A percentile compares a stretch with the other conserved stretches of the same genome.
Conservation (phyloP, 139 green algal species). For the Haematococcus lacustris region DNA sequence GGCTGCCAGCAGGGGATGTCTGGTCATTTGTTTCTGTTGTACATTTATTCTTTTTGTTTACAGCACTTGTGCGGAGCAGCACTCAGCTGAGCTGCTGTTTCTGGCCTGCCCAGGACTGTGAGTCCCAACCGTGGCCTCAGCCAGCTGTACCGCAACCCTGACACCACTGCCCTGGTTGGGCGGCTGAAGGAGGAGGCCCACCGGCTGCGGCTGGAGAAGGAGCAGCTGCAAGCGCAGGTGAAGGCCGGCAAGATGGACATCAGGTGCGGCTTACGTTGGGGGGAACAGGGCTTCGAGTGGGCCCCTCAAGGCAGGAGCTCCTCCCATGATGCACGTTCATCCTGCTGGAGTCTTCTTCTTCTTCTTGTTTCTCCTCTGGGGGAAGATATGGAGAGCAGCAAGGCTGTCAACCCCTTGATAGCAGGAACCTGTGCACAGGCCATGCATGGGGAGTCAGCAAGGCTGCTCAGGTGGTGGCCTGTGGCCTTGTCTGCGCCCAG, state of each 20-base stretch:
- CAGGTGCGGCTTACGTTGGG: conserved; percentile 19
- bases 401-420: no score
- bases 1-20: not conserved
- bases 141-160: conserved; percentile 28
- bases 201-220: conserved; percentile 12
- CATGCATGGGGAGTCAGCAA: no score
- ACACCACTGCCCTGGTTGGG: conserved; percentile 20
- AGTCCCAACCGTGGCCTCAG: conserved; percentile 20
- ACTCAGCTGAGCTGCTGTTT: not conserved
- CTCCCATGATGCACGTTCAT: no score
- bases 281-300: no score
- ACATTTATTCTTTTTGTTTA: not conserved
- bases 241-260: conserved; percentile 11
- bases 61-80: not conserved
- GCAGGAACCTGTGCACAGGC: no score
- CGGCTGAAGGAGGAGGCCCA: conserved; percentile 16
- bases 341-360: no score
- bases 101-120: not conserved
- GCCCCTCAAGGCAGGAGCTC: no score
- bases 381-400: no score
- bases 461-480: no score
- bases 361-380: no score
- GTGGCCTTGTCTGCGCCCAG: no score
- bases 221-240: conserved; percentile 15
- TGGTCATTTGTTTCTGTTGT: not conserved